A percentile compares a stretch with the other conserved stretches of the same genome.
phyloP scores from a whole-genome alignment of 2,329 filamentous ascomycete genomes.

The Rhinocladiella similis region DNA sequence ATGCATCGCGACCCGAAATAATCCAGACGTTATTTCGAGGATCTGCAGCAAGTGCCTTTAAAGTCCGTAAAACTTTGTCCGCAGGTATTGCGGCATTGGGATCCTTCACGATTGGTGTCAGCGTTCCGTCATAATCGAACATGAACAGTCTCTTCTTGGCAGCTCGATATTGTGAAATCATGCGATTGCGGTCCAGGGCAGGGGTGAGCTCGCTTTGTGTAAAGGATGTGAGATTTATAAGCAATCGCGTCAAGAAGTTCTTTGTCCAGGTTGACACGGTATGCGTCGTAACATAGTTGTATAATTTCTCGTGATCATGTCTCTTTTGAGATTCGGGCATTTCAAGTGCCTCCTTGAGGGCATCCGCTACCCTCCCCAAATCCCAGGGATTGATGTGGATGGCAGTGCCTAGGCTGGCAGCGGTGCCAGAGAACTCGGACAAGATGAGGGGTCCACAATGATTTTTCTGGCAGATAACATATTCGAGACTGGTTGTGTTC shows the following conservation, averaged over 20 bases:
- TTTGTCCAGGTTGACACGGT: constrained; percentile 85
- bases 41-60: constrained; percentile 78
- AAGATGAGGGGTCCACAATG: constrained; percentile 85
- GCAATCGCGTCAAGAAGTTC: constrained; percentile 73
- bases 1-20: constrained; percentile 90
- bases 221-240: constrained; percentile 76
- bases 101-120: constrained; percentile 92
- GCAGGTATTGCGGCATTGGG: constrained; percentile 87
- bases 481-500: constrained; percentile 96
- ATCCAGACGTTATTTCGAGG: constrained; percentile 93
- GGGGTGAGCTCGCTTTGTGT: constrained; percentile 77
- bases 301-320: constrained; percentile 71
- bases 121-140: constrained; percentile 97
- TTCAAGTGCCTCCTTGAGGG: constrained; percentile 77
- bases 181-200: constrained; percentile 70
- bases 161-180: constrained; percentile 72
- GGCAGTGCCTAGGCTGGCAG: constrained; percentile 78
- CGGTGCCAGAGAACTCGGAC: constrained; percentile 94
- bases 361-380: constrained; percentile 75
- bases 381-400: constrained; percentile 99
- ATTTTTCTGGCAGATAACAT: constrained; percentile 87
- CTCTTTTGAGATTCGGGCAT: constrained; percentile 69
- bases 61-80: constrained; percentile 73
- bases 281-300: constrained; percentile 79
- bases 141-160: constrained; percentile 85